Percentiles rank a stretch among this genome's conserved stretches.
These are phyloP conservation scores for Boletellus emodensis DNA, from an alignment of 768 basidiomycete genomes.

Conservation along the genomic window DNA sequence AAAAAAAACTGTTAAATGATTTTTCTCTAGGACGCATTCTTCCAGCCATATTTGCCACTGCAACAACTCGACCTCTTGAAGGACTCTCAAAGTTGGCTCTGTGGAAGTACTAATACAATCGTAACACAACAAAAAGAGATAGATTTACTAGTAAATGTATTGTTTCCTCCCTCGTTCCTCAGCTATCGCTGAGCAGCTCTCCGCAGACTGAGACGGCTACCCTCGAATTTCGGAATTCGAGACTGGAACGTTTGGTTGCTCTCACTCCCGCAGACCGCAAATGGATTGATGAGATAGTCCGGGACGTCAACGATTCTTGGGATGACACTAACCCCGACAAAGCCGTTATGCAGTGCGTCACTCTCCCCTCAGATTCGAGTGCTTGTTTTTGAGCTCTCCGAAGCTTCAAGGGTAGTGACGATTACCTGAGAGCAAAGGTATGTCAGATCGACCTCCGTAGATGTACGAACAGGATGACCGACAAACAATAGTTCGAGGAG, in stretches of 20 bases:
- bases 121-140: slow-evolving; percentile 91
- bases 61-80: slow-evolving; percentile 90
- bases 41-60: slow-evolving; percentile 94
- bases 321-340: slow-evolving; percentile 57
- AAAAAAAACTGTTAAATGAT: not conserved
- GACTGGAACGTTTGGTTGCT: slow-evolving; percentile 69
- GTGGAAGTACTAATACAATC: slow-evolving; percentile 94
- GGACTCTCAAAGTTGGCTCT: slow-evolving; percentile 80
- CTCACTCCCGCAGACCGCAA: slow-evolving; percentile 91
- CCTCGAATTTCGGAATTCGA: slow-evolving; percentile 84
- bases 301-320: slow-evolving; percentile 82
- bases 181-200: not conserved
- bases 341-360: slow-evolving; percentile 61
- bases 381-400: slow-evolving; percentile 2
- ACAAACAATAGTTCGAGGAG: slow-evolving; percentile 67
- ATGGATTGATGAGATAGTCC: slow-evolving; percentile 96
- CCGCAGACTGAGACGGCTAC: slow-evolving; percentile 76
- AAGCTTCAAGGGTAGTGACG: slow-evolving; percentile 94
- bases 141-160: slow-evolving; percentile 85
- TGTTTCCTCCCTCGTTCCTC: not conserved
- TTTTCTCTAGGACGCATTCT: slow-evolving; percentile 73
- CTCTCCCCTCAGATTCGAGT: not conserved
- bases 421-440: slow-evolving; percentile 87
- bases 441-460: slow-evolving; percentile 1
- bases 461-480: not conserved